These are phyloP conservation scores for Rhodomyrtus tomentosa DNA, from an alignment of 345 rosid species.

Conservation along the genomic window DNA sequence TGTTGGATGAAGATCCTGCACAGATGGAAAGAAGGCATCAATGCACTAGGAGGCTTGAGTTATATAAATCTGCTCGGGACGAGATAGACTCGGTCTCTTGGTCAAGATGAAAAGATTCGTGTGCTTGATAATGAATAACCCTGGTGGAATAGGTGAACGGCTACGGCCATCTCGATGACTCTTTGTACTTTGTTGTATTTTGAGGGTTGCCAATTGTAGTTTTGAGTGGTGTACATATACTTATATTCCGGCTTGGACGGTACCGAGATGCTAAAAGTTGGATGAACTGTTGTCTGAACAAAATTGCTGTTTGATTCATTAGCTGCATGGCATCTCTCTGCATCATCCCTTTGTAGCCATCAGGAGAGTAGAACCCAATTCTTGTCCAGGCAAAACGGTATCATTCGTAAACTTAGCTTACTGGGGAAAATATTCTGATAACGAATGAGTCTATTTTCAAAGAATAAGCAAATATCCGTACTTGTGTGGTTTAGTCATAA, in stretches of 20 bases:
- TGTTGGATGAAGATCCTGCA: constrained; percentile 43
- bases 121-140: not conserved
- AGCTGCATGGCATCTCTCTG: not conserved
- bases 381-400: not conserved
- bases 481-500: not conserved
- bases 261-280: not conserved
- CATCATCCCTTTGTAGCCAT: not conserved
- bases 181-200: not conserved
- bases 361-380: not conserved
- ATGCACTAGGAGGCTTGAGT: constrained; percentile 35
- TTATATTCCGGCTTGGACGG: not conserved
- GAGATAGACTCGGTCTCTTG: constrained; percentile 40
- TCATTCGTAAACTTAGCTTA: not conserved
- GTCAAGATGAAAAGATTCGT: constrained; percentile 1
- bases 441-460: not conserved
- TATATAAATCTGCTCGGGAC: constrained; percentile 38
- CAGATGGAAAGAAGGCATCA: constrained; percentile 40
- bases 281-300: not conserved
- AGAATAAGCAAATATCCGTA: not conserved
- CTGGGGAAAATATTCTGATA: not conserved
- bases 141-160: not conserved
- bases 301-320: not conserved
- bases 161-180: not conserved
- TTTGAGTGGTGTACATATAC: not conserved
- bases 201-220: not conserved